Conservation (phyloP, 306 rosid genomes). For the Cucurbita pepo region DNA sequence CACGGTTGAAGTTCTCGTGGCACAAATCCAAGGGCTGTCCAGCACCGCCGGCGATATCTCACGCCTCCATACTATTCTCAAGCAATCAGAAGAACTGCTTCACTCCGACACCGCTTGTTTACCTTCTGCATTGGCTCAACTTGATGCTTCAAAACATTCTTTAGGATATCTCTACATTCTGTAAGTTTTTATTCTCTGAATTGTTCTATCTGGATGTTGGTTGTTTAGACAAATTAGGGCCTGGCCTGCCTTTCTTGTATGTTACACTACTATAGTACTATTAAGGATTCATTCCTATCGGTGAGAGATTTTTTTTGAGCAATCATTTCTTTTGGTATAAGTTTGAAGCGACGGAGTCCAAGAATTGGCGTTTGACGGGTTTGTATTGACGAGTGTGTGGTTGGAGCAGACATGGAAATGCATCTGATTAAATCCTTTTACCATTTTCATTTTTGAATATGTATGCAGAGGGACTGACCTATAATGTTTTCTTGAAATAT, state of each 20-base stretch:
- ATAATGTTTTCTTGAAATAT: neutral
- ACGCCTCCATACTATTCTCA: conserved; percentile 48
- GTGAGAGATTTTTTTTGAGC: neutral
- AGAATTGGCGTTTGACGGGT: neutral
- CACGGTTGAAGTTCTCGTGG: conserved; percentile 23
- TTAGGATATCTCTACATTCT: conserved; percentile 63
- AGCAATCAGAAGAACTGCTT: conserved; percentile 50
- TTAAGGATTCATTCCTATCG: neutral
- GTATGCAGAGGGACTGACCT: neutral
- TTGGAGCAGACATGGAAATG: neutral
- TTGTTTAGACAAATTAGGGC: neutral
- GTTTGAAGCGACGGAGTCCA: neutral
- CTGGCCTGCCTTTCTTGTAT: neutral
- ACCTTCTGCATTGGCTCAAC: conserved; percentile 35
- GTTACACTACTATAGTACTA: neutral
- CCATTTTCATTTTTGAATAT: neutral
- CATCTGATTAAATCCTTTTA: neutral
- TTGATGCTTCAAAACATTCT: conserved; percentile 55
- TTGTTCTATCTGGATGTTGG: neutral
- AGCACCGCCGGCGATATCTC: conserved; percentile 34
- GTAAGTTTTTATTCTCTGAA: conserved; percentile 18
- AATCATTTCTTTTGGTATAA: neutral
- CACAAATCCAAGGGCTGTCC: conserved; percentile 62
- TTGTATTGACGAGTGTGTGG: neutral
- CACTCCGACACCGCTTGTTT: conserved; percentile 39